These are phyloP conservation scores for Cystobasidiaceae sp. DNA, from an alignment of 1,284 basidiomycete species.

Conservation along the genomic window DNA sequence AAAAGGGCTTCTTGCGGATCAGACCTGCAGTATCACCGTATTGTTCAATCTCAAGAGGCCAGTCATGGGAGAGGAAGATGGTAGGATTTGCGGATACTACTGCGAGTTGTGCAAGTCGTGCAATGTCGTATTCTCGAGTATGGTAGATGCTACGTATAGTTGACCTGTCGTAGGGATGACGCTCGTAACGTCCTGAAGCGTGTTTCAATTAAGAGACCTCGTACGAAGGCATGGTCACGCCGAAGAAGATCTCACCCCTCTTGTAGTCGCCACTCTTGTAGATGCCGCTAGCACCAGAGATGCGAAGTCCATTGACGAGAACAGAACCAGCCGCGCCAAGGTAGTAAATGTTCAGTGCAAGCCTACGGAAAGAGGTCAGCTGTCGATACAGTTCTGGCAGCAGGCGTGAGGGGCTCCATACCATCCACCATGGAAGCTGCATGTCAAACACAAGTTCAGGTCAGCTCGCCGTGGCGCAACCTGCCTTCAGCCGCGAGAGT, in stretches of 20 bases:
- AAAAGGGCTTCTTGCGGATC: slow-evolving; percentile 73
- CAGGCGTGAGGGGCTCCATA: neutral
- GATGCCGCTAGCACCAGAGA: slow-evolving; percentile 88
- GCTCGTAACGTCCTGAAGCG: slow-evolving; percentile 62
- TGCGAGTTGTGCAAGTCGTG: slow-evolving; percentile 68
- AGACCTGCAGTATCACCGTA: slow-evolving; percentile 67
- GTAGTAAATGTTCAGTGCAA: slow-evolving; percentile 96
- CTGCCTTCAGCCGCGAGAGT: too few species aligned
- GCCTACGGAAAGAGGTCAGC: slow-evolving; percentile 50
- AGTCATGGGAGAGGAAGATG: slow-evolving; percentile 92
- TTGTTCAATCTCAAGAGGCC: slow-evolving; percentile 82
- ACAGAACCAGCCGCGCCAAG: slow-evolving; percentile 88
- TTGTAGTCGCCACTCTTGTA: slow-evolving; percentile 77
- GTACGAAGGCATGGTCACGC: neutral
- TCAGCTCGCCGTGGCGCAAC: too few species aligned
- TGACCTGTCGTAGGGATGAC: slow-evolving; percentile 60
- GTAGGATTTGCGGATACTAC: slow-evolving; percentile 53
- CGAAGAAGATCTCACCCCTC: slow-evolving; percentile 58
- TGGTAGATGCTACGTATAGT: slow-evolving; percentile 85
- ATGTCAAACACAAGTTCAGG: neutral
- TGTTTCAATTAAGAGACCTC: neutral
- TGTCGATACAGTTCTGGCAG: neutral
- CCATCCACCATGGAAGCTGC: slow-evolving; percentile 84
- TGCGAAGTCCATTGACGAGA: slow-evolving; percentile 74
- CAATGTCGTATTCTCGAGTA: slow-evolving; percentile 76